Conservation (phyloP, 805 yeast species). For the Cyberlindnera bimundalis region DNA sequence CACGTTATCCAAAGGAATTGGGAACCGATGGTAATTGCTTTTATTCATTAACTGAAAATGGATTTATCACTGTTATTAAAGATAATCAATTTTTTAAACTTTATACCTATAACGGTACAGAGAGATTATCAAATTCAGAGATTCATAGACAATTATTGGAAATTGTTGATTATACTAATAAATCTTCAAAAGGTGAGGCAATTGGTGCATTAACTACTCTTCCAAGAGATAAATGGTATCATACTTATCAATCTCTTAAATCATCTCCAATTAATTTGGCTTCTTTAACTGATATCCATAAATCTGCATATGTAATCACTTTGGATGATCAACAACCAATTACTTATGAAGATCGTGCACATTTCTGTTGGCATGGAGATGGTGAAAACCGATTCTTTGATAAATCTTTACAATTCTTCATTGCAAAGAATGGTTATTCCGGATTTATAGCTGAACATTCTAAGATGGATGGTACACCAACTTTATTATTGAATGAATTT, state of each 20-base stretch:
- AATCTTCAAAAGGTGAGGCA: slow-evolving; percentile 29
- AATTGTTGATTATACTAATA: slow-evolving; percentile 41
- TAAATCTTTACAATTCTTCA: slow-evolving; percentile 83
- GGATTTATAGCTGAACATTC: slow-evolving; percentile 97
- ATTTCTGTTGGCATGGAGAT: slow-evolving; percentile 92
- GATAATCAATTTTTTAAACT: slow-evolving; percentile 82
- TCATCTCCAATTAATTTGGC: slow-evolving; percentile 58
- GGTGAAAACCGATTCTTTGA: slow-evolving; percentile 89
- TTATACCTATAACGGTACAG: slow-evolving; percentile 48
- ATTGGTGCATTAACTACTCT: slow-evolving; percentile 79
- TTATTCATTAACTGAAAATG: slow-evolving; percentile 46
- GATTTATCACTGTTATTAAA: slow-evolving; percentile 67
- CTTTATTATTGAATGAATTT: slow-evolving; percentile 79
- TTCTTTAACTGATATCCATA: slow-evolving; percentile 64
- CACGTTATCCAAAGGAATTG: slow-evolving; percentile 69
- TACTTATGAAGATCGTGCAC: slow-evolving; percentile 79
- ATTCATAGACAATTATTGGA: slow-evolving; percentile 56
- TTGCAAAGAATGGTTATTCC: slow-evolving; percentile 78
- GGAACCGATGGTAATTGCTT: slow-evolving; percentile 57
- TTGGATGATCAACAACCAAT: slow-evolving; percentile 72
- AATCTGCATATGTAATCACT: slow-evolving; percentile 76
- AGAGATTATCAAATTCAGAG: slow-evolving; percentile 41
- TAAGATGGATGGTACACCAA: slow-evolving; percentile 97
- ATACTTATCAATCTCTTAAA: slow-evolving; percentile 52
- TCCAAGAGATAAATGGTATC: slow-evolving; percentile 80